Conservation (phyloP, 78 protist genomes). For the Cavenderia fasciculata region DNA sequence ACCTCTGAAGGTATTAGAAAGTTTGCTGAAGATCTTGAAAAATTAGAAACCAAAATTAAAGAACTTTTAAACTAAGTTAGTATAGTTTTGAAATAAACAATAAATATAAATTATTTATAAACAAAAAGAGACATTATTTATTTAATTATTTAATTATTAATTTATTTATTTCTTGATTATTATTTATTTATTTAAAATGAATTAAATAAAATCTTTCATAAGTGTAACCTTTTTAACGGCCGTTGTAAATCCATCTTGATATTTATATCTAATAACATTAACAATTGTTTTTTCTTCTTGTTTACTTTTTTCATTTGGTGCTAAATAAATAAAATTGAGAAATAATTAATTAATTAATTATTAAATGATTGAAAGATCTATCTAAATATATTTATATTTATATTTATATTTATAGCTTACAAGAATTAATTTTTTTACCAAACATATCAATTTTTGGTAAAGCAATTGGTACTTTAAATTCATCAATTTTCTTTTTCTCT, state of each 20-base stretch:
- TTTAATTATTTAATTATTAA: too few species aligned
- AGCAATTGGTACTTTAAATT: too few species aligned
- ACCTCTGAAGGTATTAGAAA: conserved; percentile 96
- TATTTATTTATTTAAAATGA: too few species aligned
- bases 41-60: conserved; percentile 80
- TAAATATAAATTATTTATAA: too few species aligned
- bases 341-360: neutral
- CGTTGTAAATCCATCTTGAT: conserved; percentile 84
- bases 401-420: neutral
- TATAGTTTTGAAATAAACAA: too few species aligned
- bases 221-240: conserved; percentile 74
- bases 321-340: neutral
- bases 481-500: too few species aligned
- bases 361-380: neutral
- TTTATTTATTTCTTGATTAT: too few species aligned
- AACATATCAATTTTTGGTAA: too few species aligned
- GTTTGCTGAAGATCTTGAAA: conserved; percentile 84
- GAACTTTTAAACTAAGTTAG: too few species aligned
- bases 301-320: neutral
- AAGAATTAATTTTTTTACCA: too few species aligned
- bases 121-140: too few species aligned
- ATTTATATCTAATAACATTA: conserved; percentile 39
- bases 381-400: conserved; percentile 15
- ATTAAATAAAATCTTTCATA: conserved; percentile 73
- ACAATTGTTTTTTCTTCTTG: neutral